Evolutionary conservation across 169 alveolate species (phyloP).

Genomic region (Plasmodium gonderi): DNA sequence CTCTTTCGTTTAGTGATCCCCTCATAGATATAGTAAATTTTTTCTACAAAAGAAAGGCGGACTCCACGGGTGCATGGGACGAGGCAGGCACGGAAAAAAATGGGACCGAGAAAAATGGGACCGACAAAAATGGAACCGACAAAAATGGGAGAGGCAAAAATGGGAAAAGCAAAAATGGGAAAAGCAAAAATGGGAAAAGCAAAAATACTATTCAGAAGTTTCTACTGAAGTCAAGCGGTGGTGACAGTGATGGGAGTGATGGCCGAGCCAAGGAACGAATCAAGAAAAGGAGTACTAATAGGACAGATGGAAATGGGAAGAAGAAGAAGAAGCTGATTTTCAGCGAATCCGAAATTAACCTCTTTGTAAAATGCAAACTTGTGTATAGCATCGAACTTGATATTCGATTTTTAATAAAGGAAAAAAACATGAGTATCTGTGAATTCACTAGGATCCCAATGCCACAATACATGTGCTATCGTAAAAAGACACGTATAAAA

Average conservation of each 20-base stretch:
- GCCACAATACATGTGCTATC: constrained; percentile 85
- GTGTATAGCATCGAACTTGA: constrained; percentile 72
- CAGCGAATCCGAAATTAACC: constrained; percentile 48
- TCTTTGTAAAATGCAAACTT: constrained; percentile 33
- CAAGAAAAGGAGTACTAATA: no score
- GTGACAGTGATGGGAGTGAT: no score
- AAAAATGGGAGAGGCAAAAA: no score
- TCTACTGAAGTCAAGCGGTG: no score
- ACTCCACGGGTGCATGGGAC: background rate
- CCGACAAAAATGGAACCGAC: no score
- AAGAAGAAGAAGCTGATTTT: constrained; percentile 15
- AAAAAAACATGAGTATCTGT: constrained; percentile 85
- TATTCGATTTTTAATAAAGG: constrained; percentile 79
- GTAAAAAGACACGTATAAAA: constrained; percentile 81
- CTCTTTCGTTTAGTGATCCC: constrained; percentile 59
- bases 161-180: no score
- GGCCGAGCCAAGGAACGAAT: background rate
- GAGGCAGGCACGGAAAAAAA: background rate
- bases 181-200: no score
- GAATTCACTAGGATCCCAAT: constrained; percentile 83
- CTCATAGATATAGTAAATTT: constrained; percentile 17
- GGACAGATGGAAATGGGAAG: background rate
- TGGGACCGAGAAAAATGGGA: background rate
- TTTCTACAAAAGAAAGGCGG: background rate
- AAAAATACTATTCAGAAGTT: no score